These are phyloP conservation scores for Dichotomopilus funicola DNA, from an alignment of 2,329 filamentous ascomycete species.

Conservation along the genomic window DNA sequence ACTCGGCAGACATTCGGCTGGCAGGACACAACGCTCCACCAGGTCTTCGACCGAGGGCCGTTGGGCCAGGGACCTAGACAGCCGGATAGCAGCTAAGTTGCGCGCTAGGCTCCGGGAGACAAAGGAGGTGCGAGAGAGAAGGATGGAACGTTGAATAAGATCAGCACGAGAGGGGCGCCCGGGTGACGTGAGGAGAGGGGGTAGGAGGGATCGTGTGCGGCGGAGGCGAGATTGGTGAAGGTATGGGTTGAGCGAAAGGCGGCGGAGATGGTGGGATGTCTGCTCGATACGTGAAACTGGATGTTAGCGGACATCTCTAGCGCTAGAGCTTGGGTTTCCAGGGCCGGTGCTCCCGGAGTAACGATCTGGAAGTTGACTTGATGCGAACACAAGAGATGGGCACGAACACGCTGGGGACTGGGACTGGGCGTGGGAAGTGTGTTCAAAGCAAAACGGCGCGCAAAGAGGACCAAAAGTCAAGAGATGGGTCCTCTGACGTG, in stretches of 20 bases:
- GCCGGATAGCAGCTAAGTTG: conserved; percentile 57
- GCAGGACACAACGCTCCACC: conserved; percentile 58
- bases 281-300: conserved; percentile 25
- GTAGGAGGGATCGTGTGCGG: conserved; percentile 47
- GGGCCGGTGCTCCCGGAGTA: background rate
- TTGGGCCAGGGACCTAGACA: conserved; percentile 54
- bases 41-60: conserved; percentile 55
- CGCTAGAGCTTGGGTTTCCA: background rate
- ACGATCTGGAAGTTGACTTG: no score
- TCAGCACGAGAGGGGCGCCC: conserved; percentile 54
- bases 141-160: conserved; percentile 58
- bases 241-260: conserved; percentile 57
- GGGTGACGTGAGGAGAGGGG: conserved; percentile 49
- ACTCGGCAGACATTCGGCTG: conserved; percentile 52
- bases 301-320: background rate
- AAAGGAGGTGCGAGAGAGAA: conserved; percentile 59
- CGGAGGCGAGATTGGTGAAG: conserved; percentile 58
- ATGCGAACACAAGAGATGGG: no score
- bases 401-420: no score
- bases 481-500: background rate
- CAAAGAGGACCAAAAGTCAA: no score
- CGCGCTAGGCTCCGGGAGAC: conserved; percentile 58
- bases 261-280: conserved; percentile 57
- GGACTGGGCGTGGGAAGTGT: no score
- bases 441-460: no score